Evolutionary conservation across 2,329 filamentous ascomycete genomes (phyloP), one percentile per base, ranked within the genome.

Genomic region (Monosporascus sp.): DNA sequence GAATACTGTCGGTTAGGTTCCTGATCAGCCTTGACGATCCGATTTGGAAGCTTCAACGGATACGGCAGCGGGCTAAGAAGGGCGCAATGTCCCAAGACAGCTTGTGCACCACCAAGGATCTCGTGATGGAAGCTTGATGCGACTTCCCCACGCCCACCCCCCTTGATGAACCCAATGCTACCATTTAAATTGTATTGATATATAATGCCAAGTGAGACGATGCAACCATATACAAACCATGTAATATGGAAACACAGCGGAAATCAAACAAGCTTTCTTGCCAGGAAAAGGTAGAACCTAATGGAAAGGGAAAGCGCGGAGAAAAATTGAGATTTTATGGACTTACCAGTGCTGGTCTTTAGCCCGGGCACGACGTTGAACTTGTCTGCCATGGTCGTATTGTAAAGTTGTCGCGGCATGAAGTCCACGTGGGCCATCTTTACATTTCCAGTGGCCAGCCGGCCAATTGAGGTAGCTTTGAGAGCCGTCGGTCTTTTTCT

Each of bases 331-430:
- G 31, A 5, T 35, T 35, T 55, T 55, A 51, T 57, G 47, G 45
- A 70, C 81, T 78, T 68, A 84, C 81, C 81, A 65, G 81, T 77
- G 65, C 81, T 83, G 56, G 80, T 82, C 64, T 78, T 82, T 51
- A 84, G 69, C 35, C 75, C 81, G 3, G 81, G 81, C 43, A 84
- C 75, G 64, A 70, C 66, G 54, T 78, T 82, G 68, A 83, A 75
- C 60, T 74, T 75, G 65, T 81, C 77, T 52, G 75, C 75, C 58
- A 82, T 73, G 48, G 76, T 75, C 58, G 71, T 60, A 56, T 66
- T 46, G 24, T 46, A 22, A 31, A 46, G 43, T 27, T 46, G 43
- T 31, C 43, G 43, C 15, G 43, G 43, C 43, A 46, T 46, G 43
- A 46, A 46, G 24, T 46, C 65, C 65, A 68, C 65, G 65, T 68